Base-by-base conservation (phyloP, 2,329 filamentous ascomycete species). In the Epichloe hybrida region DNA sequence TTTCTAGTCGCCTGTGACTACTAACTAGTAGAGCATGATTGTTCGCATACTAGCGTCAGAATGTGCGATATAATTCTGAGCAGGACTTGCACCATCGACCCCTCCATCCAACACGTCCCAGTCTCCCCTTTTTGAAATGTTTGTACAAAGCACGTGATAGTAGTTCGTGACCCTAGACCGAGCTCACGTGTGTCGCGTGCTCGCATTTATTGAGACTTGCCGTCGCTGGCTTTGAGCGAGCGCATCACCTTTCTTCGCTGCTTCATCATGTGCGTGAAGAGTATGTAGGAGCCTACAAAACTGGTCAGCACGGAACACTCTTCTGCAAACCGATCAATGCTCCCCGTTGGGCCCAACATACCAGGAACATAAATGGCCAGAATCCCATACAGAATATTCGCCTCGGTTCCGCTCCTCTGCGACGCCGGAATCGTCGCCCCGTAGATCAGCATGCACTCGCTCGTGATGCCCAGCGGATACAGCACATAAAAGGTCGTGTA, bases 251-350 rank as follows among this genome's bases (percentile, higher is more conserved):
- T 95, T 57, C 80, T 76, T 59, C 91, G 77, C 76, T 98, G 93
- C 54, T 76, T 75, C 75, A 97, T 87, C 93, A 98, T 97, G 69
- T 98, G 86, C 21, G 86, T 88, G 65, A 93, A 97, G 52, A 97
- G 70, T 51, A 94, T 77, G 61, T 93, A 95, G 4, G 86, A 62
- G 72, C 88, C 84, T 71, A 21, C 1, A 38, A 2, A 11, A 5
- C 1, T 54, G 1, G 34, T 38, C 20, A 42, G 27, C 12, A 31
- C 1, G 27, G 27, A 9, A 9, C 27, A 31, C 0, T 31, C 27
- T 9, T 31, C 3, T 31, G 3, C 27, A 11, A 31, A 31, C 27
- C 27, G 8, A 11, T 4, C 27, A 31, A 31, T 11, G 27, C 27
- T 3, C 27, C 8, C n/a, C n/a, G n/a, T 11, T 11, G 9, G 27